Conservation (phyloP, 768 basidiomycete genomes). For the Trametes cingulata region DNA sequence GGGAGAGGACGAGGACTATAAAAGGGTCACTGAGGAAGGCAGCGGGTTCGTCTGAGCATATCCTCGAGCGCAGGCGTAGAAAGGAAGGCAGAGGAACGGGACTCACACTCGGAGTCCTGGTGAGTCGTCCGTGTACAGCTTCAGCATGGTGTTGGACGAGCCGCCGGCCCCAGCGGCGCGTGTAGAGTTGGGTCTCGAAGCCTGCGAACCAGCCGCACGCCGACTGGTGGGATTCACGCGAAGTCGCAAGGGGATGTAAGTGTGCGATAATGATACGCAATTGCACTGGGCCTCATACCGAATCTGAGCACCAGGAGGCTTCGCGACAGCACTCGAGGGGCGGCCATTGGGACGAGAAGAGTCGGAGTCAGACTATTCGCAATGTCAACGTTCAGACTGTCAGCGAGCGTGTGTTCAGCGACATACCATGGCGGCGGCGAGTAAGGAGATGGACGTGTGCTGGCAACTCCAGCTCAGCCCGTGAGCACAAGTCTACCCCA, state of each 20-base stretch:
- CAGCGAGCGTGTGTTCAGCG: background rate
- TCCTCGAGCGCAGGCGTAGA: background rate
- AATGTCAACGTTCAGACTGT: background rate
- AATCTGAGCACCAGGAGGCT: constrained; percentile 80
- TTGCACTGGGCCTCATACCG: constrained; percentile 51
- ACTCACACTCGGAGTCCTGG: constrained; percentile 96
- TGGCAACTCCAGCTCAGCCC: constrained; percentile 23
- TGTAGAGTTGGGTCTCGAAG: constrained; percentile 76
- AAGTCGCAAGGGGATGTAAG: background rate
- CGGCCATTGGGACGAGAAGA: constrained; percentile 43
- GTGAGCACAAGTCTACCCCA: constrained; percentile 7
- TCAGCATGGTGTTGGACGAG: constrained; percentile 97
- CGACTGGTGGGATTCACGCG: constrained; percentile 46
- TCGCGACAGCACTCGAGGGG: constrained; percentile 51
- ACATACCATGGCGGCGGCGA: constrained; percentile 37
- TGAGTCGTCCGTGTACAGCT: constrained; percentile 97
- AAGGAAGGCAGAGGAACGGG: background rate
- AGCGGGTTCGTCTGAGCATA: background rate
- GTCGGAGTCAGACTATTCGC: constrained; percentile 79
- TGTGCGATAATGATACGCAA: background rate
- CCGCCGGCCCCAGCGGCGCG: constrained; percentile 95
- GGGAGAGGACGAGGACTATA: constrained; percentile 92
- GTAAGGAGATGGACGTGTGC: constrained; percentile 27
- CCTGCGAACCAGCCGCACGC: constrained; percentile 68
- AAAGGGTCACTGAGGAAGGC: constrained; percentile 76